Conservation (phyloP, 1,284 basidiomycete genomes). For the Microbotryomycetes sp. region DNA sequence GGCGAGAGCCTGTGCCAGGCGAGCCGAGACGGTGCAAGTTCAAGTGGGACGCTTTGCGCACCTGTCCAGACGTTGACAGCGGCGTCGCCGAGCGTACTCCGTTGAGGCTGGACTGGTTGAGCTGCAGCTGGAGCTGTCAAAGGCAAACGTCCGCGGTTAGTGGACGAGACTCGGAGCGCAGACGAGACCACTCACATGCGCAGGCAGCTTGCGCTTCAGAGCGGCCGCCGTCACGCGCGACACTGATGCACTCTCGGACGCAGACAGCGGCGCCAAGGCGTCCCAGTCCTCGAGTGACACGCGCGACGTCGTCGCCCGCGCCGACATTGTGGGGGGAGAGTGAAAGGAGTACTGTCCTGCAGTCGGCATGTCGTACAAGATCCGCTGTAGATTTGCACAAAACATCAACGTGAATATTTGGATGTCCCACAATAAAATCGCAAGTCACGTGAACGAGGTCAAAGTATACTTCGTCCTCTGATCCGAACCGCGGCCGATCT, state of each 20-base stretch:
- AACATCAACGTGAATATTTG: neutral
- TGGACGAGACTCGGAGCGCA: slow-evolving; percentile 12
- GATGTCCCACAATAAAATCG: neutral
- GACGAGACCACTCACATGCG: neutral
- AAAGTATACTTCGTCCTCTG: too few relatives aligned
- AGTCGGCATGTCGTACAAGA: neutral
- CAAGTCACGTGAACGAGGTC: neutral
- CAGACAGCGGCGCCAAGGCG: slow-evolving; percentile 56
- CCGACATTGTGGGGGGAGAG: neutral
- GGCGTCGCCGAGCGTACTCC: slow-evolving; percentile 17
- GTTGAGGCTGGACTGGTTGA: neutral
- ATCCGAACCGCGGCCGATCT: too few relatives aligned
- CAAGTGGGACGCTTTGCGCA: neutral
- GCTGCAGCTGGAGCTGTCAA: slow-evolving; percentile 4
- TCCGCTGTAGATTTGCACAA: neutral
- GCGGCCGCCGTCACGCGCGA: neutral
- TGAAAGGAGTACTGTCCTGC: too few relatives aligned
- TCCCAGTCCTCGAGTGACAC: slow-evolving; percentile 77
- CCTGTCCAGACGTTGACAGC: slow-evolving; percentile 6
- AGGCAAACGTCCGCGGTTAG: slow-evolving; percentile 13
- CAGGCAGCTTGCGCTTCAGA: neutral
- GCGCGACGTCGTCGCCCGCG: slow-evolving; percentile 16
- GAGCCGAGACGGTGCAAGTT: slow-evolving; percentile 14
- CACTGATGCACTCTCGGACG: neutral
- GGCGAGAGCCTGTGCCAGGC: slow-evolving; percentile 41